Evolutionary conservation across 768 basidiomycete genomes (phyloP).

Genomic region (Panus rudis): DNA sequence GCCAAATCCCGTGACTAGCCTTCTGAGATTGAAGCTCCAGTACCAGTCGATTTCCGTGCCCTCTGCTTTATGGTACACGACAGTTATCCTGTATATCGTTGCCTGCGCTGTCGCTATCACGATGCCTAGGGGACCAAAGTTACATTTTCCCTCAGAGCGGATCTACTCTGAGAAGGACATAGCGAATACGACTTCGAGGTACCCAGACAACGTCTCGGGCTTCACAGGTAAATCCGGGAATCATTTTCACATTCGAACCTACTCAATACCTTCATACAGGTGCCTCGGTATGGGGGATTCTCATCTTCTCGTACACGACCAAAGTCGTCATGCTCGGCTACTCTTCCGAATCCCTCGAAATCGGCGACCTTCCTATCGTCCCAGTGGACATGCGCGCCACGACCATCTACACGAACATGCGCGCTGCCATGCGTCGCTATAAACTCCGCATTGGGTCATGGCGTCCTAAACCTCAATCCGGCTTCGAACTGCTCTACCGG

Average conservation of each 20-base stretch:
- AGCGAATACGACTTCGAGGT: conserved; percentile 48
- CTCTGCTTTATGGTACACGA: conserved; percentile 42
- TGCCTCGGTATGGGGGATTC: conserved; percentile 49
- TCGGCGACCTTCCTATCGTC: conserved; percentile 82
- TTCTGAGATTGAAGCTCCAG: conserved; percentile 15
- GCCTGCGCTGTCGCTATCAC: conserved; percentile 35
- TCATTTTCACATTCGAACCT: background rate
- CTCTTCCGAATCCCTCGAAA: conserved; percentile 65
- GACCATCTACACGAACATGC: conserved; percentile 60
- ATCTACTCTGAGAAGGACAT: conserved; percentile 74
- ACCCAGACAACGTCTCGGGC: conserved; percentile 72
- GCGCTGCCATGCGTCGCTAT: conserved; percentile 41
- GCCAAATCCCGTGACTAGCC: conserved; percentile 25
- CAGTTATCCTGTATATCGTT: conserved; percentile 42
- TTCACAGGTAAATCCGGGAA: conserved; percentile 39
- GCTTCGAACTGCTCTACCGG: conserved; percentile 57
- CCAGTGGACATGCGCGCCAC: conserved; percentile 64
- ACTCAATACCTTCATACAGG: conserved; percentile 26
- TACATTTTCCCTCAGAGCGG: conserved; percentile 65
- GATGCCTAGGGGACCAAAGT: conserved; percentile 65
- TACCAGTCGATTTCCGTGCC: conserved; percentile 13
- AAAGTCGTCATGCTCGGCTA: conserved; percentile 83
- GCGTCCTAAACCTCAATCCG: conserved; percentile 54
- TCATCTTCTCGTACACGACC: conserved; percentile 87
- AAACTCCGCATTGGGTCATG: conserved; percentile 48